Conservation (phyloP, 805 yeast genomes). For the Komagataella kurtzmanii region DNA sequence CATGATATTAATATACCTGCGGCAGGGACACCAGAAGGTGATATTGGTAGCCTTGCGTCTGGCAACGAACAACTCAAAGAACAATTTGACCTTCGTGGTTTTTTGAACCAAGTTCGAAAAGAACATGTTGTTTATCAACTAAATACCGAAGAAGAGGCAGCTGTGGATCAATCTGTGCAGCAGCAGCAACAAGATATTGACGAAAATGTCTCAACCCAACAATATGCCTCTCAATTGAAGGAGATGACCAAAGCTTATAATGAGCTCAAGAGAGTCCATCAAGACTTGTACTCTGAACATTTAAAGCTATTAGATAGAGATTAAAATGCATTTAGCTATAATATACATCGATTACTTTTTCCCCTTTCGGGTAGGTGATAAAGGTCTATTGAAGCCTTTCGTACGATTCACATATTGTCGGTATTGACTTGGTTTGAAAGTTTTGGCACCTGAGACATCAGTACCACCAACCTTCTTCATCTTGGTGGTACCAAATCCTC, state of each 20-base stretch:
- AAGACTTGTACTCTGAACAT: slow-evolving; percentile 40
- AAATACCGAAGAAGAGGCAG: slow-evolving; percentile 24
- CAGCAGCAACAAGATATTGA: slow-evolving; percentile 16
- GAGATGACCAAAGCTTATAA: slow-evolving; percentile 45
- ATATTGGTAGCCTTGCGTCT: neutral
- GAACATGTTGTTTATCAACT: slow-evolving; percentile 42
- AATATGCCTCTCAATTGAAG: slow-evolving; percentile 21
- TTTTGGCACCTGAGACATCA: slow-evolving; percentile 26
- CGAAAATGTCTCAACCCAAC: slow-evolving; percentile 9
- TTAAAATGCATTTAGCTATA: neutral
- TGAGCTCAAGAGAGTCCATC: slow-evolving; percentile 46
- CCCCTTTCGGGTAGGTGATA: slow-evolving; percentile 29
- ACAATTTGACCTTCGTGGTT: slow-evolving; percentile 28
- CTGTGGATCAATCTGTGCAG: slow-evolving; percentile 12
- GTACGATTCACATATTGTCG: slow-evolving; percentile 49
- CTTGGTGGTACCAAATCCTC: slow-evolving; percentile 40
- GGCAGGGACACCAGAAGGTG: slow-evolving; percentile 17
- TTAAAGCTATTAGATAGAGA: slow-evolving; percentile 18
- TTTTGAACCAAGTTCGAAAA: slow-evolving; percentile 31
- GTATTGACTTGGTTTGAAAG: slow-evolving; percentile 28
- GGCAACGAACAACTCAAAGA: slow-evolving; percentile 9
- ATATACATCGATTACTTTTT: slow-evolving; percentile 3
- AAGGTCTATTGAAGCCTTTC: slow-evolving; percentile 40
- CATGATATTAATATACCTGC: slow-evolving; percentile 21
- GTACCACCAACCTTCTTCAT: slow-evolving; percentile 40